Conservation (phyloP, 306 rosid genomes). For the Crotalaria pallida region DNA sequence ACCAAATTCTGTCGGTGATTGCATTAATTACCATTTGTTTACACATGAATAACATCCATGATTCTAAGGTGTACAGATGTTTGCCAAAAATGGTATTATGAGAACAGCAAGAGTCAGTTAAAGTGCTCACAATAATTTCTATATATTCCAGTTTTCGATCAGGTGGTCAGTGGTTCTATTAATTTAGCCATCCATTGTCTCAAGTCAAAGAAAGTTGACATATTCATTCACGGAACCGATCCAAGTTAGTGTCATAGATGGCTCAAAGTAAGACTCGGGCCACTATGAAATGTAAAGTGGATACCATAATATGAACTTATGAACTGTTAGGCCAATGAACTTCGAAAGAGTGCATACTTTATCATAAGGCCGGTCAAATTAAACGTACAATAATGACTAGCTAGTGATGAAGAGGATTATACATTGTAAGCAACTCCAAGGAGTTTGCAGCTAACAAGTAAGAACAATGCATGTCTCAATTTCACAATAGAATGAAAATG, state of each 20-base stretch:
- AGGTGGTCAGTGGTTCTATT: slow-evolving; percentile 16
- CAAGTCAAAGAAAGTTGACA: slow-evolving; percentile 17
- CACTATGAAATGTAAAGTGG: slow-evolving; percentile 25
- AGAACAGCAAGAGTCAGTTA: too few species aligned
- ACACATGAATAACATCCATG: too few species aligned
- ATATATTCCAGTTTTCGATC: too few species aligned
- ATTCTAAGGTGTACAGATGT: too few species aligned
- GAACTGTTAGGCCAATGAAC: neutral
- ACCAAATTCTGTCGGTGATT: too few species aligned
- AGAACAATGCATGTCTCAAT: neutral
- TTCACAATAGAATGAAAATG: neutral
- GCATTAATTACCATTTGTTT: too few species aligned
- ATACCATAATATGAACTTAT: neutral
- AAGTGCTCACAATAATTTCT: neutral
- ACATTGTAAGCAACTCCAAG: slow-evolving; percentile 14
- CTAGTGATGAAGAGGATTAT: neutral
- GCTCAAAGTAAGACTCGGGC: slow-evolving; percentile 10
- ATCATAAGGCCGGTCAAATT: too few species aligned
- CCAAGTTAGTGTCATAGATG: neutral
- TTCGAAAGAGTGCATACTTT: neutral
- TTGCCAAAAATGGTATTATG: too few species aligned
- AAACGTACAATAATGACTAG: neutral
- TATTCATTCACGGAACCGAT: neutral
- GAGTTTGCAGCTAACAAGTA: slow-evolving; percentile 24
- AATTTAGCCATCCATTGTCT: slow-evolving; percentile 7